These are phyloP conservation scores for Schizonepeta tenuifolia DNA, from an alignment of 257 asterid genomes.

Conservation along the genomic window DNA sequence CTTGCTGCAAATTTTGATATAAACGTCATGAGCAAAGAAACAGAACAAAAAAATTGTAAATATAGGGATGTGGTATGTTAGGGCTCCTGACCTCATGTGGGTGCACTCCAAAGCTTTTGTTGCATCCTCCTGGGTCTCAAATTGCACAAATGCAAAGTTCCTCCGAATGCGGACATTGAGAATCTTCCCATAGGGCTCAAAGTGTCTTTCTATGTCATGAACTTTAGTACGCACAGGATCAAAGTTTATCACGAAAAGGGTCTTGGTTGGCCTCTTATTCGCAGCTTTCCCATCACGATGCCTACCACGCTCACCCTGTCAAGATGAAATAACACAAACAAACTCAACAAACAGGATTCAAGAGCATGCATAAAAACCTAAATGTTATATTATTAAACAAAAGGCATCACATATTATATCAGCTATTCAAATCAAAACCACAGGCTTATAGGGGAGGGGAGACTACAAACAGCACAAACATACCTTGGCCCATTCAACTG, in stretches of 20 bases:
- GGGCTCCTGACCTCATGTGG: slow-evolving; percentile 70
- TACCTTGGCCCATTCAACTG: slow-evolving; percentile 97
- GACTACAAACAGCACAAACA: neutral
- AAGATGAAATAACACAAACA: slow-evolving; percentile 17
- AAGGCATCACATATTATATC: neutral
- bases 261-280: slow-evolving; percentile 77
- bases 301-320: slow-evolving; percentile 88
- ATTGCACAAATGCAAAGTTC: slow-evolving; percentile 95
- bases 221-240: slow-evolving; percentile 75
- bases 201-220: slow-evolving; percentile 82
- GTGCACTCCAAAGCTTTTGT: slow-evolving; percentile 91
- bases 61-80: neutral
- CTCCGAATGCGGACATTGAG: slow-evolving; percentile 79
- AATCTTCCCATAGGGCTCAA: slow-evolving; percentile 86
- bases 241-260: slow-evolving; percentile 89
- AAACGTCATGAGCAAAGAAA: slow-evolving; percentile 17
- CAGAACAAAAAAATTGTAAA: neutral
- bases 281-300: slow-evolving; percentile 68
- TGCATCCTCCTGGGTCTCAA: slow-evolving; percentile 90
- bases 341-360: neutral
- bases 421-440: neutral
- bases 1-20: slow-evolving; percentile 58
- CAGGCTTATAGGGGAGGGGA: neutral
- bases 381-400: neutral
- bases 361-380: neutral